phyloP scores from a whole-genome alignment of 306 rosid genomes.

The Fragaria vesca region DNA sequence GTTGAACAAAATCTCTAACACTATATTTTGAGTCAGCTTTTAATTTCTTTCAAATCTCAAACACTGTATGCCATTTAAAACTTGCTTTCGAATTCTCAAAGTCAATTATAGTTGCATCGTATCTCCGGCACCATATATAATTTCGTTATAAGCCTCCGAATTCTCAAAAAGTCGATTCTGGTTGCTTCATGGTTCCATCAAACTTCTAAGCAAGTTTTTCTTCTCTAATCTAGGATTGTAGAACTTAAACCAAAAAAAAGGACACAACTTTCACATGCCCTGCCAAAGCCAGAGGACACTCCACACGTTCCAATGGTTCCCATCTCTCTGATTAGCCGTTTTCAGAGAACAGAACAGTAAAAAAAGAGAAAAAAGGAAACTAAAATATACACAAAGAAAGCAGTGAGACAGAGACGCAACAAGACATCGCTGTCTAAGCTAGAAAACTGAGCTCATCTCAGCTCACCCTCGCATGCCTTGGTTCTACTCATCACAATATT shows the following conservation, averaged over 20 bases:
- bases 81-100: too few relatives aligned
- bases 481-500: not conserved
- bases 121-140: too few relatives aligned
- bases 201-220: not conserved
- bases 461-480: constrained; percentile 24
- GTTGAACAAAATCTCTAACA: too few relatives aligned
- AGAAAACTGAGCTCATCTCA: constrained; percentile 11
- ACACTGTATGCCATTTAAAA: too few relatives aligned
- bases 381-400: not conserved
- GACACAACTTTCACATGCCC: constrained; percentile 30
- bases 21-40: too few relatives aligned
- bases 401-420: constrained; percentile 38
- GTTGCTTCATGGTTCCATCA: not conserved
- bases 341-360: constrained; percentile 5
- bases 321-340: constrained; percentile 24
- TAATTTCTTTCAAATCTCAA: too few relatives aligned
- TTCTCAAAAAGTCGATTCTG: not conserved
- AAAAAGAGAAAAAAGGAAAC: not conserved
- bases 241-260: not conserved
- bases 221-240: not conserved
- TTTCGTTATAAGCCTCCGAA: too few relatives aligned
- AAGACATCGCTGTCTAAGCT: constrained; percentile 49
- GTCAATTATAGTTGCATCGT: too few relatives aligned
- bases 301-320: constrained; percentile 16
- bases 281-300: not conserved